Base-by-base conservation (phyloP, 2,329 filamentous ascomycete genomes). In the Aspergillus ochraceoroseus region DNA sequence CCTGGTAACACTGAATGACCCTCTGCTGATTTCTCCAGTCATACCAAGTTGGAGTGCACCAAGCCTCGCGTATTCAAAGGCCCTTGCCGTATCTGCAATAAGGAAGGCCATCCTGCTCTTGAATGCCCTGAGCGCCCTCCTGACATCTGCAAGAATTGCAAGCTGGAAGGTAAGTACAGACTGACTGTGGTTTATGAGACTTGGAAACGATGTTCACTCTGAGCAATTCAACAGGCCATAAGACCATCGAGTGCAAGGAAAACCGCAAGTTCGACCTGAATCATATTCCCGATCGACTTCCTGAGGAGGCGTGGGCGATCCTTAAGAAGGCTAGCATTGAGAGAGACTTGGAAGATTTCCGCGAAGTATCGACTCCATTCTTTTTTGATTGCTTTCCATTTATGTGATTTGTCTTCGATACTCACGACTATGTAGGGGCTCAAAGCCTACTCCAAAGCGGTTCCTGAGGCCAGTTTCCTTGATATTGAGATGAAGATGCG, bases 401-500 rank as follows among this genome's bases (percentile, higher is more conserved):
- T 8, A 11, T 4, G n/a, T n/a, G n/a, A n/a, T n/a, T n/a, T n/a
- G n/a, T 14, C 7, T 18, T 11, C 9, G n/a, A 7, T 30, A 11
- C 27, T 54, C 35, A 48, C 35, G 47, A 15, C 29, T 5, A 14
- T 23, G 17, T 37, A 72, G 63, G 67, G 63, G 3, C 51, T 79
- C 29, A 67, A 68, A 46, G 59, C 74, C 2, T 77, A 77, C 44
- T 67, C 67, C 45, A 75, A 76, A 43, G 68, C 70, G 2, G 61
- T 61, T 18, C 68, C 67, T 2, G 42, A 58, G 46, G 71, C 66
- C 38, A 70, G 57, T 43, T 77, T 68, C 41, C 60, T 57, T 7
- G 68, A 69, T 1, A 68, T 79, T 7, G 75, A 78, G 51, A 61
- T 62, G 13, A 68, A 68, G 33, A 68, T 79, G 47, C 73, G 74